Conservation (phyloP, 768 basidiomycete genomes). For the Artomyces pyxidatus region DNA sequence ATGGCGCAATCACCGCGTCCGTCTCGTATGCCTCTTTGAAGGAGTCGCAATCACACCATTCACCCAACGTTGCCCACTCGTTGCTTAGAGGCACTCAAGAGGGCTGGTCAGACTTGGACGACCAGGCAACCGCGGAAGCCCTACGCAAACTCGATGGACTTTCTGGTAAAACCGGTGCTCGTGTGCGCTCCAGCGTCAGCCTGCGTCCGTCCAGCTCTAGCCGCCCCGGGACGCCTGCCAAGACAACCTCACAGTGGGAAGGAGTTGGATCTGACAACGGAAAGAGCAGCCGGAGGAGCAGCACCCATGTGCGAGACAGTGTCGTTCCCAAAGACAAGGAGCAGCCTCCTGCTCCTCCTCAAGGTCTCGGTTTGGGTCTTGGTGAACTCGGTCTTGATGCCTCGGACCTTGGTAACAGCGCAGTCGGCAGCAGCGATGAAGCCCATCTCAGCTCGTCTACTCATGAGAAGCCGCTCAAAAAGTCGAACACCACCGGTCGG, state of each 20-base stretch:
- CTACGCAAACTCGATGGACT: slow-evolving; percentile 90
- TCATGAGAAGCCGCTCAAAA: slow-evolving; percentile 63
- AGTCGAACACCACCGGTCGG: slow-evolving; percentile 46
- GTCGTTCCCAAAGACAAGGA: slow-evolving; percentile 39
- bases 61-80: slow-evolving; percentile 75
- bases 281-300: slow-evolving; percentile 30
- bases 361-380: slow-evolving; percentile 31
- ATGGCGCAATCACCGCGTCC: slow-evolving; percentile 30
- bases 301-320: slow-evolving; percentile 32
- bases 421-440: slow-evolving; percentile 48
- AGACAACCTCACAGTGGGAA: slow-evolving; percentile 65
- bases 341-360: slow-evolving; percentile 22
- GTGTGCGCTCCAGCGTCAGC: slow-evolving; percentile 65
- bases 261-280: slow-evolving; percentile 39
- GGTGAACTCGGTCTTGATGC: slow-evolving; percentile 23
- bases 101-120: slow-evolving; percentile 83
- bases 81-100: slow-evolving; percentile 81
- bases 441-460: slow-evolving; percentile 28
- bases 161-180: slow-evolving; percentile 56
- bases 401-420: slow-evolving; percentile 38
- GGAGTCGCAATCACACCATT: slow-evolving; percentile 30
- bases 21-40: slow-evolving; percentile 32
- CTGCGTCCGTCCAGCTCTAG: slow-evolving; percentile 46
- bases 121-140: slow-evolving; percentile 84
- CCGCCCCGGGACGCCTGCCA: slow-evolving; percentile 63